Base-by-base conservation (phyloP, 192 early-diverging fungal species). In the Backusella morwellensis region DNA sequence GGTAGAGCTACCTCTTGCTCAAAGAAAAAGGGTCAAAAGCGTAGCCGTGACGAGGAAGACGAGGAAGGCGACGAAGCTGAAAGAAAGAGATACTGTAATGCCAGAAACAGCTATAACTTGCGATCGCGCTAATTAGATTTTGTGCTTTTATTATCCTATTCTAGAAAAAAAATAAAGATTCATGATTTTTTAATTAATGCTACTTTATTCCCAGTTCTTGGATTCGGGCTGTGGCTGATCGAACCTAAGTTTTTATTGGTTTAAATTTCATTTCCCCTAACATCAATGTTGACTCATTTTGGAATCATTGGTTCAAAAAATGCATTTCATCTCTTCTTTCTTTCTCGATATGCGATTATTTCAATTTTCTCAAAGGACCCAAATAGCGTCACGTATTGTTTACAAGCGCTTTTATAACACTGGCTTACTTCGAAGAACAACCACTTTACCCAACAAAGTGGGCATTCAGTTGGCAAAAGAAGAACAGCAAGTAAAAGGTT, bases 361-460 rank as follows among this genome's bases (percentile, higher is more conserved):
- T 40, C 38, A 40, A 11, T 40, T 44, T 14, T 17, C 32, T 32
- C 32, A 32, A 40, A 40, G 9, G 38, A 12, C 47, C 19, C 47
- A 50, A 50, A n/a, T 63, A 29, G 26, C 56, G 23, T 63, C 56
- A 26, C 56, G 23, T 29, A 29, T 63, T 29, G 56, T 32, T 63
- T 63, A 63, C 29, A 63, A 26, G 23, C 56, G 77, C 19, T 54
- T 73, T 15, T 79, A 79, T 42, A 79, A 70, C 21, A 79, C 77
- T 2, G 68, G 66, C 2, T 44, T 67, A 15, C 67, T 79, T 3
- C 41, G 67, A 42, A 74, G 68, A 41, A 79, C 72, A 38, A 70
- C 50, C 3, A 50, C 15, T 9, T 52, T 79, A 41, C 77, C 72
- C 1, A 29, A 73, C 2, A 79, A 79, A 69, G 67, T 74, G 6